Base-by-base conservation (phyloP, 345 rosid genomes). In the Laguncularia racemosa region DNA sequence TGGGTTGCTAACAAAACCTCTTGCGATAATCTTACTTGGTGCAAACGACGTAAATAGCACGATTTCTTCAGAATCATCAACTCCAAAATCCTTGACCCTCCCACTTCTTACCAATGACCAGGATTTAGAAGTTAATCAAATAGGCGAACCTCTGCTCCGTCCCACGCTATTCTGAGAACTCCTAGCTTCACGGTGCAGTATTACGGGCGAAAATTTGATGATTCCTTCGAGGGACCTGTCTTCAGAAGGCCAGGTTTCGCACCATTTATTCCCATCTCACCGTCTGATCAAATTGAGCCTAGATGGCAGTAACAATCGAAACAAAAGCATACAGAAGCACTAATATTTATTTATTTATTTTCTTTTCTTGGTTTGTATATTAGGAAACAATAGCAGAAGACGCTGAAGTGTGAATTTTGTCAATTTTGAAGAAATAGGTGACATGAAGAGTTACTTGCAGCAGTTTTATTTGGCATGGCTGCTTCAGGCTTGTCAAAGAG, bases 1-100 rank as follows among this genome's bases (percentile, higher is more conserved):
- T 12, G 76, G 79, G 8, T 19, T 65, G 59, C 63, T 77, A 65
- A 68, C 76, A 1, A 74, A 77, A 55, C 76, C 76, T 3, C 71
- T 77, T 17, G 62, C 72, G 28, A 73, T 65, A 53, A 20, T 71
- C 45, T 57, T 77, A 67, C 76, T 70, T 57, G 73, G 67, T 0
- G 16, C 55, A 15, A 70, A 63, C 47, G 55, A 38, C 47, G 45
- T 60, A 12, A 12, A 53, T 15, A 49, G 67, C 50, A 55, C 56
- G 53, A 12, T 46, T 45, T 49, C 63, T 45, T 65, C 74, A 0
- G 76, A 71, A 28, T 67, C 76, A 12, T 56, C 71, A 5, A 71
- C 58, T 48, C 67, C 79, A 1, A 71, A 71, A 26, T 73, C 76
- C 13, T 62, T 71, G 44, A 23, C 18, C 10, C 44, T 61, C 44